Base-by-base conservation (phyloP, 371 early-diverging fungal species). In the Lichtheimia ramosa region DNA sequence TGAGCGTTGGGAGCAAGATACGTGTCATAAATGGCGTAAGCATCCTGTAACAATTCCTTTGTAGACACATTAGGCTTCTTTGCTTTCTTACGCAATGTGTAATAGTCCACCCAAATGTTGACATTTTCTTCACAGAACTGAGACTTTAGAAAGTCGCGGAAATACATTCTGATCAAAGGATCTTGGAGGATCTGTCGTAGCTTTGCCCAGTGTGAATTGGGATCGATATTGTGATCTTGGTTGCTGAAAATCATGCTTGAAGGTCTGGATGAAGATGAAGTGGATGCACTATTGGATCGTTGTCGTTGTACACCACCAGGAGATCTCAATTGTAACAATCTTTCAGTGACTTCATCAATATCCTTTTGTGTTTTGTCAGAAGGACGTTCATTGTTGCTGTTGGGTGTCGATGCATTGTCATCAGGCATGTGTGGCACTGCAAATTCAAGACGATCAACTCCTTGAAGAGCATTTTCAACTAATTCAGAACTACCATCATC, bases 111-210 rank as follows among this genome's bases (percentile, higher is more conserved):
- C 72, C 78, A 79, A 51, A 85, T 84, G 27, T 79, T 65, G 54
- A 83, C 65, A 54, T 85, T 87, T 51, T 87, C 88, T 56, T 82
- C 83, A 20, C 62, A 62, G 14, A 85, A 84, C 58, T 87, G 84
- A 23, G 84, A 79, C 18, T 79, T 73, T 21, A 86, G 64, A 61
- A 86, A 89, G 46, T 75, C 79, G 54, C 83, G 81, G 68, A 88
- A 89, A 7, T 83, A 72, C 25, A 82, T 77, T 14, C 86, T 77
- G 7, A 88, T 68, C 7, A 70, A 71, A 0, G 75, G 61, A 54
- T 76, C 83, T n/a, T 77, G 78, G 2, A 90, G 72, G 50, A 90
- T 90, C 39, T 79, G 66, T 48, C 76, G 77, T 5, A 90, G 79
- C 7, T 58, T 58, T 3, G 58, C 34, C 50, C 51, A 58, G 21